These are phyloP conservation scores for Malassezia yamatoensis DNA, from an alignment of 1,284 basidiomycete genomes.

Conservation along the genomic window DNA sequence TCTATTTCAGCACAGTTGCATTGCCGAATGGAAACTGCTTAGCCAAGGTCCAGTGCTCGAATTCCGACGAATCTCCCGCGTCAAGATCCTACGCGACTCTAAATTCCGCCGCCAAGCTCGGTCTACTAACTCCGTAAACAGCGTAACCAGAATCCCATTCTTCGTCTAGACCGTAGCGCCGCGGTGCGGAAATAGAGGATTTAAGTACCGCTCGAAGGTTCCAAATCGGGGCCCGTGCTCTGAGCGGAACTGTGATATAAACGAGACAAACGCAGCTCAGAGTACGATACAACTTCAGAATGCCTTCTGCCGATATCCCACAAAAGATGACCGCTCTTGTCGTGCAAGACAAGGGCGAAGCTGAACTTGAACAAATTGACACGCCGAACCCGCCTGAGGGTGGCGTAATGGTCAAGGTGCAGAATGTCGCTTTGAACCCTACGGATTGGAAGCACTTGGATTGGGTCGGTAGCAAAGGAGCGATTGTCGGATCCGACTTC, in stretches of 20 bases:
- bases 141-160: too few relatives aligned
- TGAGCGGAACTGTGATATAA: background rate
- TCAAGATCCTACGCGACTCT: too few relatives aligned
- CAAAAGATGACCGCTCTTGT: constrained; percentile 30
- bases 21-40: too few relatives aligned
- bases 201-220: background rate
- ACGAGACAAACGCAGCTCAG: background rate
- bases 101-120: background rate
- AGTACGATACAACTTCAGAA: background rate
- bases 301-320: constrained; percentile 6
- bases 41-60: background rate
- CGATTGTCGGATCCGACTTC: constrained; percentile 56
- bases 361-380: constrained; percentile 26
- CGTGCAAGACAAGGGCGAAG: constrained; percentile 23
- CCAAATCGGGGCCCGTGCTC: background rate
- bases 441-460: constrained; percentile 48
- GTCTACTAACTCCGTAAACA: too few relatives aligned
- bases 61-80: too few relatives aligned
- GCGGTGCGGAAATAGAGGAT: background rate
- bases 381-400: constrained; percentile 25
- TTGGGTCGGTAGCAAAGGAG: constrained; percentile 42
- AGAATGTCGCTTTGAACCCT: constrained; percentile 40
- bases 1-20: too few relatives aligned
- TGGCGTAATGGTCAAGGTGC: constrained; percentile 29
- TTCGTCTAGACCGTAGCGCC: background rate